These are phyloP conservation scores for Aotearoamyces nothofagi DNA, from an alignment of 2,329 filamentous ascomycete genomes.

Conservation along the genomic window DNA sequence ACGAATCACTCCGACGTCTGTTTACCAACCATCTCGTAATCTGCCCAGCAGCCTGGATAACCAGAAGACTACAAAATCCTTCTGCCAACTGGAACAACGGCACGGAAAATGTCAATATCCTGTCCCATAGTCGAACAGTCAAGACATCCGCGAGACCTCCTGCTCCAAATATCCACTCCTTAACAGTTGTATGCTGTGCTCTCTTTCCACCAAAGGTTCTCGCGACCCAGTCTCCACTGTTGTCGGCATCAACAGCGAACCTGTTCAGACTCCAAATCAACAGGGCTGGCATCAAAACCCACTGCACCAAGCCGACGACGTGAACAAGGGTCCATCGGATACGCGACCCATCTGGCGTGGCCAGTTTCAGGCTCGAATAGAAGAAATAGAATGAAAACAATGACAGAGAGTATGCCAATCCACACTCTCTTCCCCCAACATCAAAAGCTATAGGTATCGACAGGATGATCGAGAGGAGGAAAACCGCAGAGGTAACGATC, in stretches of 20 bases:
- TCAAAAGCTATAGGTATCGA: constrained; percentile 96
- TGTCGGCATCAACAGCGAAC: constrained; percentile 80
- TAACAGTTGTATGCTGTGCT: constrained; percentile 47
- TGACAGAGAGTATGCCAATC: constrained; percentile 81
- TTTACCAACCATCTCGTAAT: constrained; percentile 94
- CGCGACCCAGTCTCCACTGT: constrained; percentile 62
- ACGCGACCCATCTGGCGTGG: constrained; percentile 64
- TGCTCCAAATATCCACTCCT: constrained; percentile 79
- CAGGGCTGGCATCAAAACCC: constrained; percentile 69
- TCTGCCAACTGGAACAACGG: constrained; percentile 90
- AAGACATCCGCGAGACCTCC: constrained; percentile 68
- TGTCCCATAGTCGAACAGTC: constrained; percentile 80
- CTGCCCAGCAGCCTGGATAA: constrained; percentile 89
- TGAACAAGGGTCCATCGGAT: constrained; percentile 58
- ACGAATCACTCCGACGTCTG: constrained; percentile 80
- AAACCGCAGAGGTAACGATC: constrained; percentile 64
- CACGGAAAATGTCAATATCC: constrained; percentile 73
- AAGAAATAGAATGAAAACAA: constrained; percentile 84
- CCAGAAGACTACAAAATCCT: constrained; percentile 89
- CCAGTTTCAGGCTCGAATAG: constrained; percentile 66
- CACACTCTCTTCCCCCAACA: constrained; percentile 88
- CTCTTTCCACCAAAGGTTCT: constrained; percentile 58
- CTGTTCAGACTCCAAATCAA: constrained; percentile 93
- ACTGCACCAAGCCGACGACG: constrained; percentile 63
- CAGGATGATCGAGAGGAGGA: constrained; percentile 83